Conservation (phyloP, 78 protist genomes). For the Mantamonas sphyraenae region DNA sequence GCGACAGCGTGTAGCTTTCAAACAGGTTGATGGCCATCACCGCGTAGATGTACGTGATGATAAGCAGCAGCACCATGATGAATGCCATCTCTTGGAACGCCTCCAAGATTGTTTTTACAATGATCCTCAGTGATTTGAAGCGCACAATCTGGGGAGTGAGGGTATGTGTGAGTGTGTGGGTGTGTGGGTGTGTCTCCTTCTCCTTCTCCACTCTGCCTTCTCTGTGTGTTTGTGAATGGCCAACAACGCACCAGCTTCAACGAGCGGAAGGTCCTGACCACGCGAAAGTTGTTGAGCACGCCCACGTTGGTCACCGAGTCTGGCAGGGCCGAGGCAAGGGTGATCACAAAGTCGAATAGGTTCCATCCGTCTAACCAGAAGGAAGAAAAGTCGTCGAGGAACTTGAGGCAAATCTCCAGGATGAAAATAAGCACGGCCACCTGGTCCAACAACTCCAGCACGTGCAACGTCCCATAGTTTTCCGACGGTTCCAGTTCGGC, state of each 20-base stretch:
- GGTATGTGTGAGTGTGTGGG: too few relatives aligned
- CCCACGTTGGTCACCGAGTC: too few relatives aligned
- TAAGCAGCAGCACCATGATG: background rate
- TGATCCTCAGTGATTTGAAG: background rate
- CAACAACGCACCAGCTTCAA: too few relatives aligned
- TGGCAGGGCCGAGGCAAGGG: too few relatives aligned
- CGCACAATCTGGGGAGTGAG: background rate
- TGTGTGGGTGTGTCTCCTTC: too few relatives aligned
- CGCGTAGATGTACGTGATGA: slow-evolving; percentile 9
- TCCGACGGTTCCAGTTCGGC: too few relatives aligned
- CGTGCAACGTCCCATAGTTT: background rate
- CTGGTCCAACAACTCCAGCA: background rate
- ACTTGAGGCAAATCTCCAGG: slow-evolving; percentile 4
- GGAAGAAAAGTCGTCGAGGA: background rate
- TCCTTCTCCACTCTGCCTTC: too few relatives aligned
- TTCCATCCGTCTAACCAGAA: slow-evolving; percentile 13
- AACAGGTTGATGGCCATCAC: slow-evolving; percentile 1
- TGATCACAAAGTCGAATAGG: slow-evolving; percentile 1
- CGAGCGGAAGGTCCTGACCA: too few relatives aligned
- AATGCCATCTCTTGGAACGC: background rate
- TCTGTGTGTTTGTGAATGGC: too few relatives aligned
- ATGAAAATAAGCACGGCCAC: background rate
- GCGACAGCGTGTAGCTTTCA: slow-evolving; percentile 3
- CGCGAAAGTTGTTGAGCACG: too few relatives aligned
- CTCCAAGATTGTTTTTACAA: background rate